These are phyloP conservation scores for Fonsecaea pedrosoi DNA, from an alignment of 2,329 filamentous ascomycete genomes.

Conservation along the genomic window DNA sequence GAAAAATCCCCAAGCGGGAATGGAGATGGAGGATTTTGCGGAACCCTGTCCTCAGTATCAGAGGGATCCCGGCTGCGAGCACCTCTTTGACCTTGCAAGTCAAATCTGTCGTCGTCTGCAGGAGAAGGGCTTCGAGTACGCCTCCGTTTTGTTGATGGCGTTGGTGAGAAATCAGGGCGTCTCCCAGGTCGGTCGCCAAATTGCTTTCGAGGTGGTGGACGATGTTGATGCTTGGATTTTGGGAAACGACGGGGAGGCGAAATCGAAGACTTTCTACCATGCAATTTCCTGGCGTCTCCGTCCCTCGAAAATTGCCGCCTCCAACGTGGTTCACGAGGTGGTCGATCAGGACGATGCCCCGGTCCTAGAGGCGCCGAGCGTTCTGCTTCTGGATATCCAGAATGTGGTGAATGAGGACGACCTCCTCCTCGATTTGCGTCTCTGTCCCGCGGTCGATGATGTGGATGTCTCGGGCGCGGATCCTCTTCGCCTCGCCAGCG, in stretches of 20 bases:
- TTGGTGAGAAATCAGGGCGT: slow-evolving; percentile 35
- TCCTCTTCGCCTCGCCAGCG: slow-evolving; percentile 57
- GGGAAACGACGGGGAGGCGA: slow-evolving; percentile 30
- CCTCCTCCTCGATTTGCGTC: slow-evolving; percentile 39
- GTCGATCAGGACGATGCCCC: slow-evolving; percentile 22
- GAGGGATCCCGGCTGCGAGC: slow-evolving; percentile 49
- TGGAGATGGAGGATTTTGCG: slow-evolving; percentile 32
- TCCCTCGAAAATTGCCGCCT: slow-evolving; percentile 33
- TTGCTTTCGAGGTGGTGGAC: slow-evolving; percentile 18
- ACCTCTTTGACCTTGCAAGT: slow-evolving; percentile 42
- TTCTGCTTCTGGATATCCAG: slow-evolving; percentile 23
- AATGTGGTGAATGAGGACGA: slow-evolving; percentile 33
- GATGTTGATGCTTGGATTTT: slow-evolving; percentile 25
- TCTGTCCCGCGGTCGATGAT: slow-evolving; percentile 42
- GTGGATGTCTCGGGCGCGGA: slow-evolving; percentile 44
- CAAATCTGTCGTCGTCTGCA: slow-evolving; percentile 32
- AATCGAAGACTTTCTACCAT: slow-evolving; percentile 33
- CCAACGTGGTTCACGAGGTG: slow-evolving; percentile 22
- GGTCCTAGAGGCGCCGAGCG: slow-evolving; percentile 20
- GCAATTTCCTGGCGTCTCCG: slow-evolving; percentile 31
- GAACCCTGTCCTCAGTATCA: slow-evolving; percentile 46
- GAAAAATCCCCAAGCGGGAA: slow-evolving; percentile 45
- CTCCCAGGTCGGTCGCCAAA: slow-evolving; percentile 27
- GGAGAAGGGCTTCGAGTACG: slow-evolving; percentile 40
- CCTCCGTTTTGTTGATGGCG: slow-evolving; percentile 36